phyloP scores from a whole-genome alignment of 2,329 filamentous ascomycete genomes.

The Cryphonectria japonica region DNA sequence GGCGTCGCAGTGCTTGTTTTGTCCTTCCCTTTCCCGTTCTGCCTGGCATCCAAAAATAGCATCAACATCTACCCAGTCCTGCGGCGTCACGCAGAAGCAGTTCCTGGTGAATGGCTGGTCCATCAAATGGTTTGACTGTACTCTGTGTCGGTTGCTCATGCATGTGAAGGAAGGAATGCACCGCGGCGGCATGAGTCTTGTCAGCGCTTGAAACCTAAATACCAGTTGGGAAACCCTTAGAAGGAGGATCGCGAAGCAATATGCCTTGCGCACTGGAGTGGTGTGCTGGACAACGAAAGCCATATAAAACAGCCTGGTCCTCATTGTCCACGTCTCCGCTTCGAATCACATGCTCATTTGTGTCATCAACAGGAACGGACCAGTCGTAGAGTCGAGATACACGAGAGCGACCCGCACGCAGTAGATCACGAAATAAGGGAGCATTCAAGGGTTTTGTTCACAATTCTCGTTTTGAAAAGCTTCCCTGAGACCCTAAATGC shows the following conservation, averaged over 20 bases:
- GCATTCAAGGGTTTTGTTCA: not conserved
- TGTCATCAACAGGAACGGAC: not conserved
- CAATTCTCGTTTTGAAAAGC: slow-evolving; percentile 26
- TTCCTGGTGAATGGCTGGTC: not conserved
- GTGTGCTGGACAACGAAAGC: not conserved
- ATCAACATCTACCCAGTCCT: not conserved
- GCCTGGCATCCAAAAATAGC: not conserved
- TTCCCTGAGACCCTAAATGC: slow-evolving; percentile 30
- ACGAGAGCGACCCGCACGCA: not conserved
- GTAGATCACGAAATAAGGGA: not conserved
- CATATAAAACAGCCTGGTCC: not conserved
- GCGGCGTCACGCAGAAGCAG: not conserved
- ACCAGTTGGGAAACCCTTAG: not conserved
- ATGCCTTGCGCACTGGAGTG: not conserved
- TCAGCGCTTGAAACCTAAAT: not conserved
- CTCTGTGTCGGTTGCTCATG: not conserved
- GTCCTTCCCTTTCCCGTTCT: not conserved
- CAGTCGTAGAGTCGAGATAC: not conserved
- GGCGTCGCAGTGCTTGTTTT: not conserved
- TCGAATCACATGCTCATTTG: not conserved
- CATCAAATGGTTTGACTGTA: not conserved
- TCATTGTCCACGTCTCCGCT: not conserved
- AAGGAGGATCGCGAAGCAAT: not conserved
- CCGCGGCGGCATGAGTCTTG: not conserved
- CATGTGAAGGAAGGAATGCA: not conserved